Percentiles rank a stretch among this genome's conserved stretches.
Evolutionary conservation across 1,284 basidiomycete genomes (phyloP).

Genomic region (Cutaneotrichosporon cyanovorans): DNA sequence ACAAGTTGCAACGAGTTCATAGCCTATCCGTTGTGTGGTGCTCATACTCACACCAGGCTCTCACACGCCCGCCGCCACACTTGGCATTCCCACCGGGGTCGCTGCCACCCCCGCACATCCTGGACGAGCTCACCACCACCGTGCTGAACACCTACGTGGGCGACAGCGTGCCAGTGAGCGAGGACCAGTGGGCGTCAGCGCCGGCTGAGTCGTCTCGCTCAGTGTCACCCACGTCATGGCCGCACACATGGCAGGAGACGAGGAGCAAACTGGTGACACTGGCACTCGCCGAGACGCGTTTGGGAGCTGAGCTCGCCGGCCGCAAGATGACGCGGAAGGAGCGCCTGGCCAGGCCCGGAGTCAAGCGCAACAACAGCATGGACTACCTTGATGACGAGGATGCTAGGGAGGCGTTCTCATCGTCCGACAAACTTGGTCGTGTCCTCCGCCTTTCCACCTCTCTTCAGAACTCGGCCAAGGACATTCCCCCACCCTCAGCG

Average conservation of each 20-base stretch:
- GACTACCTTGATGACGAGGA: constrained; percentile 17
- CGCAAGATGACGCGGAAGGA: constrained; percentile 26
- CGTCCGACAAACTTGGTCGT: constrained; percentile 18
- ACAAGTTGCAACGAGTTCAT: too few species aligned
- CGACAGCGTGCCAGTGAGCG: neutral
- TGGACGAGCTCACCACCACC: constrained; percentile 41
- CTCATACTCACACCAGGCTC: constrained; percentile 11
- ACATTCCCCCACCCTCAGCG: constrained; percentile 6
- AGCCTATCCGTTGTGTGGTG: too few species aligned
- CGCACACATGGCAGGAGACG: constrained; percentile 35
- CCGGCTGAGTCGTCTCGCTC: neutral
- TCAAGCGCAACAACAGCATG: constrained; percentile 5
- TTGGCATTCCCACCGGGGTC: constrained; percentile 38
- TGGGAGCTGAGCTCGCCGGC: constrained; percentile 21
- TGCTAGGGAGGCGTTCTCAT: constrained; percentile 7
- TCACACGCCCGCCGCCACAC: constrained; percentile 31
- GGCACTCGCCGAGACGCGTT: constrained; percentile 33
- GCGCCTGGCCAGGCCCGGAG: constrained; percentile 19
- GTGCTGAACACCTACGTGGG: constrained; percentile 11
- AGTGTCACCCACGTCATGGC: constrained; percentile 22
- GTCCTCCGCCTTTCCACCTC: constrained; percentile 31
- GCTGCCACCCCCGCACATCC: constrained; percentile 32
- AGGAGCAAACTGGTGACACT: constrained; percentile 33
- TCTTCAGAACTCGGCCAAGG: constrained; percentile 29
- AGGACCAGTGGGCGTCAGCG: neutral